These are phyloP conservation scores for Hygrocybe coccinea DNA, from an alignment of 768 basidiomycete genomes.

Conservation along the genomic window DNA sequence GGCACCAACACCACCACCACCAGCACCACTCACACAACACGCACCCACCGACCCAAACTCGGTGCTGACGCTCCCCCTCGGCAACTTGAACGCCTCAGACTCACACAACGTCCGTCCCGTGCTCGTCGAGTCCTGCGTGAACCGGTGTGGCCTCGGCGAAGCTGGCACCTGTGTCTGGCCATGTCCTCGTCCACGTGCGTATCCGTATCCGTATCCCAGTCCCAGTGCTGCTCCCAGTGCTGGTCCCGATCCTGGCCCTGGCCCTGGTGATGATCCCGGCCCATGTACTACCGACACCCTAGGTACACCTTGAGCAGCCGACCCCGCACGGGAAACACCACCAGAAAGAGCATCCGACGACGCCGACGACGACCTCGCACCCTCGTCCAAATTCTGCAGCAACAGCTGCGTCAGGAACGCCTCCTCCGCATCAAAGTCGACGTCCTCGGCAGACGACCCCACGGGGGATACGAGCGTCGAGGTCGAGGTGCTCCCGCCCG, in stretches of 20 bases:
- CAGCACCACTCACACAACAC: neutral
- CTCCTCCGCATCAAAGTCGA: conserved; percentile 4
- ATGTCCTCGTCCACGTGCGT: neutral
- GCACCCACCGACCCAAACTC: neutral
- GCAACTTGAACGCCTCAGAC: neutral
- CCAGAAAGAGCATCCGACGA: neutral
- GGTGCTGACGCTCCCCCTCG: neutral
- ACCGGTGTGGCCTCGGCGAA: conserved; percentile 1
- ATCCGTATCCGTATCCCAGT: neutral
- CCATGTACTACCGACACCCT: neutral
- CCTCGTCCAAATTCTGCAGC: neutral
- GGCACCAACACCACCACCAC: too few species aligned
- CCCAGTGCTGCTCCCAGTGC: too few species aligned
- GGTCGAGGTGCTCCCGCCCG: neutral
- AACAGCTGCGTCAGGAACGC: conserved; percentile 6
- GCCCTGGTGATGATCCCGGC: too few species aligned
- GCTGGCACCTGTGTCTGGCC: too few species aligned
- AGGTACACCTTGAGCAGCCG: too few species aligned
- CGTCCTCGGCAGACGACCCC: neutral
- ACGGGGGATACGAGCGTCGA: neutral
- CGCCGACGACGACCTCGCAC: neutral
- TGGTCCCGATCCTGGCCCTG: too few species aligned
- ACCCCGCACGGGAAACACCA: too few species aligned
- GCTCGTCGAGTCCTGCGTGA: conserved; percentile 6
- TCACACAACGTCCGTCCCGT: conserved; percentile 4